Conservation (phyloP, 306 rosid genomes). For the Sphenostylis stenocarpa region DNA sequence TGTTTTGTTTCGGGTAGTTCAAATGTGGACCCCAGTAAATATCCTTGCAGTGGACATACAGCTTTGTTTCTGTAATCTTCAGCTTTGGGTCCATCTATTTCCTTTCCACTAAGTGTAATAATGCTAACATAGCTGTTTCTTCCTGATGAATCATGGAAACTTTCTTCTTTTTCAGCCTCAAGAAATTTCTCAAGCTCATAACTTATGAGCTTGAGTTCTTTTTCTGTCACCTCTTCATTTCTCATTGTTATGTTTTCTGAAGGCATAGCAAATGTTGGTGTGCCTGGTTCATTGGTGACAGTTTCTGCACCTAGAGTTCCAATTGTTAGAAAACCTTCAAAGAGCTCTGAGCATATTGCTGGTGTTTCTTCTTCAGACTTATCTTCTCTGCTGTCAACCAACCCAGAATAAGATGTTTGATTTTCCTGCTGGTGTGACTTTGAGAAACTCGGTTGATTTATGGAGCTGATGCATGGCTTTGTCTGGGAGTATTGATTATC, state of each 20-base stretch:
- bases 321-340: constrained; percentile 86
- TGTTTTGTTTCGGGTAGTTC: constrained; percentile 57
- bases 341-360: constrained; percentile 54
- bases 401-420: constrained; percentile 37
- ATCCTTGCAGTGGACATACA: constrained; percentile 89
- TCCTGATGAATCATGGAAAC: constrained; percentile 61
- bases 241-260: constrained; percentile 47
- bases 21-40: constrained; percentile 72
- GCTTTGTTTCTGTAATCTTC: constrained; percentile 57
- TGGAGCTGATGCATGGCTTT: constrained; percentile 48
- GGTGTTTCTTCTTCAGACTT: constrained; percentile 45
- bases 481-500: constrained; percentile 53
- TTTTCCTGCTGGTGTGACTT: constrained; percentile 45
- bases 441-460: constrained; percentile 39
- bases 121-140: constrained; percentile 71
- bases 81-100: constrained; percentile 50
- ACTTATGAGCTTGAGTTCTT: constrained; percentile 70
- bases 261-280: constrained; percentile 79
- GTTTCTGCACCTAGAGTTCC: constrained; percentile 84
- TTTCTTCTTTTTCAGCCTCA: constrained; percentile 67
- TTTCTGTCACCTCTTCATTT: constrained; percentile 59
- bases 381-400: constrained; percentile 41
- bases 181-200: constrained; percentile 77
- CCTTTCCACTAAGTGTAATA: constrained; percentile 63
- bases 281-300: constrained; percentile 58